These are phyloP conservation scores for Knufia fluminis DNA, from an alignment of 2,329 filamentous ascomycete species.

Conservation along the genomic window DNA sequence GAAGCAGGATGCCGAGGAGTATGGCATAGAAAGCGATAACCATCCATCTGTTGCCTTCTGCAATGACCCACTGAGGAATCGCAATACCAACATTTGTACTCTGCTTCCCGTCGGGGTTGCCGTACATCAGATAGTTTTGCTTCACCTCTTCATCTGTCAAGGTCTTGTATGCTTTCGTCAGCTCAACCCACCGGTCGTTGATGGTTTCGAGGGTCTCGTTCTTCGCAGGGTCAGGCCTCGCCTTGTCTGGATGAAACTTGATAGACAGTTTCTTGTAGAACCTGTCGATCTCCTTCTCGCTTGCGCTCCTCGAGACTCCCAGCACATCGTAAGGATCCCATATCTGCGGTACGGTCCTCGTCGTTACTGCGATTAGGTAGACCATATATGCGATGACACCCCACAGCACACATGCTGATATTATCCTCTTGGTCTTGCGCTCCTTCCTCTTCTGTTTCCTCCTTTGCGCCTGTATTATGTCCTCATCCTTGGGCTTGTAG, in stretches of 20 bases:
- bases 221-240: slow-evolving; percentile 68
- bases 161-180: slow-evolving; percentile 96
- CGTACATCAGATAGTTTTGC: slow-evolving; percentile 93
- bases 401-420: slow-evolving; percentile 52
- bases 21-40: slow-evolving; percentile 82
- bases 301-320: slow-evolving; percentile 69
- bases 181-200: slow-evolving; percentile 83
- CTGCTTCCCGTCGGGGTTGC: slow-evolving; percentile 96
- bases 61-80: slow-evolving; percentile 82
- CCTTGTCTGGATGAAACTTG: slow-evolving; percentile 88
- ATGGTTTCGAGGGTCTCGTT: slow-evolving; percentile 81
- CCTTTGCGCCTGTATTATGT: slow-evolving; percentile 73
- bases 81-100: slow-evolving; percentile 97
- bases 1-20: slow-evolving; percentile 79
- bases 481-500: slow-evolving; percentile 72
- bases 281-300: slow-evolving; percentile 84
- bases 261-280: slow-evolving; percentile 81
- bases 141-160: slow-evolving; percentile 94
- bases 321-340: slow-evolving; percentile 98
- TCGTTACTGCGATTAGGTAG: slow-evolving; percentile 77
- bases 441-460: slow-evolving; percentile 83
- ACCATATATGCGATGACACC: slow-evolving; percentile 84
- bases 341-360: slow-evolving; percentile 61
- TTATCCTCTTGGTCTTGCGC: slow-evolving; percentile 72
- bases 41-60: slow-evolving; percentile 91